These are phyloP conservation scores for Aspergillus candidus DNA, from an alignment of 2,329 filamentous ascomycete species.

Conservation along the genomic window DNA sequence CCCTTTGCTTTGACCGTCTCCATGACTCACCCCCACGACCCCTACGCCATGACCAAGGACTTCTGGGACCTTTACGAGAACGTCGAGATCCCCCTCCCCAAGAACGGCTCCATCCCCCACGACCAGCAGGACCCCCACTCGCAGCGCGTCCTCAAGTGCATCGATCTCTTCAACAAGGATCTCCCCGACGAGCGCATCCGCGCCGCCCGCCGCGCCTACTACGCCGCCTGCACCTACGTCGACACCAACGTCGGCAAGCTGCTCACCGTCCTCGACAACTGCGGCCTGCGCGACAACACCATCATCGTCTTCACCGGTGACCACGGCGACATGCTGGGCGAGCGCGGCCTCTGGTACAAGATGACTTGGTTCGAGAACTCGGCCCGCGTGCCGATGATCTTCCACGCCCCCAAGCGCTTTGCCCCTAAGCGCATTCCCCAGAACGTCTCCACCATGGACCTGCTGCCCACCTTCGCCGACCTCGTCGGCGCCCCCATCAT, in stretches of 20 bases:
- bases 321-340: slow-evolving; percentile 93
- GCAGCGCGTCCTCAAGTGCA: slow-evolving; percentile 76
- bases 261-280: slow-evolving; percentile 69
- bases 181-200: slow-evolving; percentile 83
- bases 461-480: slow-evolving; percentile 82
- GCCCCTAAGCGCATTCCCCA: slow-evolving; percentile 67
- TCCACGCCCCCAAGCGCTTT: slow-evolving; percentile 74
- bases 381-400: slow-evolving; percentile 78
- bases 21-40: slow-evolving; percentile 89
- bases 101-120: slow-evolving; percentile 64
- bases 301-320: slow-evolving; percentile 90
- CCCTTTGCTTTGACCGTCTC: slow-evolving; percentile 89
- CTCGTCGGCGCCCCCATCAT: slow-evolving; percentile 67
- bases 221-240: slow-evolving; percentile 87
- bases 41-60: slow-evolving; percentile 87
- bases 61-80: slow-evolving; percentile 90
- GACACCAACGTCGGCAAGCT: slow-evolving; percentile 87
- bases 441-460: slow-evolving; percentile 86
- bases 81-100: slow-evolving; percentile 78
- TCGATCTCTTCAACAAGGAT: slow-evolving; percentile 77
- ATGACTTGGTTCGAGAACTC: slow-evolving; percentile 96
- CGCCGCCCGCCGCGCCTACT: slow-evolving; percentile 80
- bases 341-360: slow-evolving; percentile 90
- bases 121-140: slow-evolving; percentile 83
- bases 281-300: slow-evolving; percentile 74